Evolutionary conservation across 129 eudicot genomes (phyloP).

Genomic region (Heracleum sosnowskyi): DNA sequence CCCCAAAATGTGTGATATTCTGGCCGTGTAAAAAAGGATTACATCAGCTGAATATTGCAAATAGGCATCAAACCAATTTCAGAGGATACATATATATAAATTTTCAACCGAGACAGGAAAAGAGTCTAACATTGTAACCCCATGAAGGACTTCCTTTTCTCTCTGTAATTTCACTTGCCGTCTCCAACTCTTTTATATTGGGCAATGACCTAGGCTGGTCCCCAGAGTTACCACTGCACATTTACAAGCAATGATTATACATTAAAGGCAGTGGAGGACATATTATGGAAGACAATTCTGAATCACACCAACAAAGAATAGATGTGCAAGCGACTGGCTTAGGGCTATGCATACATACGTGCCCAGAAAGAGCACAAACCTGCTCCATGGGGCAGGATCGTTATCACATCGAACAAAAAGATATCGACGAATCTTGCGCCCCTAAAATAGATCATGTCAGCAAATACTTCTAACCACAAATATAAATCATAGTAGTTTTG

Average conservation of each 20-base stretch:
- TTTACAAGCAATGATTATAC: neutral
- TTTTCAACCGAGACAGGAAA: neutral
- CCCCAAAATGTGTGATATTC: neutral
- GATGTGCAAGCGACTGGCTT: neutral
- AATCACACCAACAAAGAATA: neutral
- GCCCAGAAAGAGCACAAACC: conserved; percentile 31
- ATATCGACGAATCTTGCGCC: conserved; percentile 60
- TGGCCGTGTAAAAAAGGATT: neutral
- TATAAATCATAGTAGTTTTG: neutral
- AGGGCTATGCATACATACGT: neutral
- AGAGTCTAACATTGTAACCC: conserved; percentile 61
- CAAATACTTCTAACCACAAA: neutral
- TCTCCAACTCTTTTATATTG: conserved; percentile 42
- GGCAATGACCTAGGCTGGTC: conserved; percentile 73
- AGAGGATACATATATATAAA: neutral
- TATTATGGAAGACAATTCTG: neutral
- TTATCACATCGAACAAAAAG: conserved; percentile 82
- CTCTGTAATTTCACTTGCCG: conserved; percentile 56
- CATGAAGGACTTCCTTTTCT: conserved; percentile 54
- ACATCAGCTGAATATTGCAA: neutral
- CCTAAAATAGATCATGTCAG: conserved; percentile 24
- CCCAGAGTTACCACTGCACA: conserved; percentile 67
- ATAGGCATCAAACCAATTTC: neutral
- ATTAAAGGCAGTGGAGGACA: neutral
- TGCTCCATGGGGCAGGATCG: conserved; percentile 95